Conservation (phyloP, 148 eudicot species). For the Chenopodium album region DNA sequence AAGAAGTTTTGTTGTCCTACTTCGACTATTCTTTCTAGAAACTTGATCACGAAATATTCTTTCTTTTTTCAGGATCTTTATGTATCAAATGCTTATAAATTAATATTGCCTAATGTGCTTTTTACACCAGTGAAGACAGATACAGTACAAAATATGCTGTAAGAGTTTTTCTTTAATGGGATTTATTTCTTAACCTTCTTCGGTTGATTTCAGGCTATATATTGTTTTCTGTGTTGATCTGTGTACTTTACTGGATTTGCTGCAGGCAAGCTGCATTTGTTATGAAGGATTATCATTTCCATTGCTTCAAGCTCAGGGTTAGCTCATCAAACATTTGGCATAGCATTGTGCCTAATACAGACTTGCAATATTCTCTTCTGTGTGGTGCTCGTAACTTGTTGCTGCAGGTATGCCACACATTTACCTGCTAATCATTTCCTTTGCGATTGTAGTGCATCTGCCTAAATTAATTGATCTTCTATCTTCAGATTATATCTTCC, state of each 20-base stretch:
- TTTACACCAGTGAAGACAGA: constrained; percentile 55
- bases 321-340: constrained; percentile 64
- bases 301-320: constrained; percentile 61
- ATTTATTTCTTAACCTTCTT: background rate
- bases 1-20: background rate
- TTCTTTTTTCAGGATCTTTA: constrained; percentile 37
- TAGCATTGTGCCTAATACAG: constrained; percentile 33
- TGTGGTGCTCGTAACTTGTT: constrained; percentile 61
- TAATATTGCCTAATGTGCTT: constrained; percentile 51
- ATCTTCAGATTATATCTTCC: constrained; percentile 67
- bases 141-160: constrained; percentile 49
- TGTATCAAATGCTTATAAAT: constrained; percentile 29
- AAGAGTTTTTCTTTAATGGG: constrained; percentile 18
- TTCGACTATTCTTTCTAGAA: background rate
- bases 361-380: constrained; percentile 44
- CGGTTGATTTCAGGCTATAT: background rate
- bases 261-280: constrained; percentile 45
- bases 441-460: background rate
- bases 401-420: constrained; percentile 53
- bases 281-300: constrained; percentile 53
- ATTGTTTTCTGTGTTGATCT: background rate
- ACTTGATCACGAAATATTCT: background rate
- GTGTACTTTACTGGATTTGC: background rate
- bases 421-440: background rate
- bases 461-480: constrained; percentile 9